Evolutionary conservation across 1,139 yeast species (phyloP), one percentile per base, ranked within the genome.

Genomic region (Yamadazyma diospyri): DNA sequence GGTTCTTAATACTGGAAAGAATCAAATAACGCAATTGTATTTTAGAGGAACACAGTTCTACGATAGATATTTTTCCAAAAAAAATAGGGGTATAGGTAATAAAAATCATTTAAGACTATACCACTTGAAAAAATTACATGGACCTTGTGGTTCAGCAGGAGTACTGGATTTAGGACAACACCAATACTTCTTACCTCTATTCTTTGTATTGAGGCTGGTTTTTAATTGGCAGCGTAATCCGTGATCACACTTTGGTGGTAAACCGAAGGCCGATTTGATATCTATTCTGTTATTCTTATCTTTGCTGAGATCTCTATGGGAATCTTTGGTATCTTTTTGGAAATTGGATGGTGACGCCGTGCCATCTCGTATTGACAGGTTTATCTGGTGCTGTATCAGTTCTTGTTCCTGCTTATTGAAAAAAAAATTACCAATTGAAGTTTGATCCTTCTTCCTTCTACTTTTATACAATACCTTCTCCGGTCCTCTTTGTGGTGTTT

Each of bases 171-270:
- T 57, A 0, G 63, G 43, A 47, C 86, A 79, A 25, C 76, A 67
- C 85, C 84, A 79, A 43, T 78, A 79, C 44, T 69, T 74, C 37
- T 57, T 66, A 0, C 84, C 84, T 36, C 64, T 76, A 40, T 61
- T 66, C 30, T 53, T 62, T 5, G 51, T 71, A 39, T 57, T 67
- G 1, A 78, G 68, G 40, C 63, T 55, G 2, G 80, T 72, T 44
- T 72, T 64, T 33, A 78, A 43, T 10, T 67, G 57, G 30, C 82
- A 71, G 3, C 61, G 57, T 31, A 69, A 65, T 3, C 65, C 61
- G 46, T 78, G 85, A 12, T 60, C 55, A 48, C 86, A 79, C 4
- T 39, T 19, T 0, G 85, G 85, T 3, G 69, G 60, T 12, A 51
- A 43, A 4, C 68, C 69, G 39, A 59, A 62, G 3, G 47, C 30